Percentiles rank a stretch among this genome's conserved stretches.
Conservation (phyloP, 1,284 basidiomycete species). For the Naganishia sp. region DNA sequence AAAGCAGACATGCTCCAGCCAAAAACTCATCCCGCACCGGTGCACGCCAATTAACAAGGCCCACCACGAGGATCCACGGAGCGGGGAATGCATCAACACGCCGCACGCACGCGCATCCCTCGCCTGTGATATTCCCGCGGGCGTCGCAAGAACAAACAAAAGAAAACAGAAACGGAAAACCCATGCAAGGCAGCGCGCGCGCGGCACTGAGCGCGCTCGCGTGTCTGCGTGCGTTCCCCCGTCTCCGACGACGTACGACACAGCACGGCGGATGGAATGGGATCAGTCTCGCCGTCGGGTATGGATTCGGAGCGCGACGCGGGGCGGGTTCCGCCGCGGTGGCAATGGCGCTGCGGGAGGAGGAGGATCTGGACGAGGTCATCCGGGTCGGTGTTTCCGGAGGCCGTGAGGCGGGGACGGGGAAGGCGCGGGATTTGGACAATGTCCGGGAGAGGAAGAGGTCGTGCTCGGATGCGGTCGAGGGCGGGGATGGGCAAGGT, state of each 20-base stretch:
- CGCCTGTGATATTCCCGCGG: too few relatives aligned
- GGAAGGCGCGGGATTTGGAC: too few relatives aligned
- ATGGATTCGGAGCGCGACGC: background rate
- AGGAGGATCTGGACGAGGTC: conserved; percentile 6
- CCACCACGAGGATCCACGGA: too few relatives aligned
- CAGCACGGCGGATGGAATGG: background rate
- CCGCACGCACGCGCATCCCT: background rate
- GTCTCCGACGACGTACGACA: conserved; percentile 6
- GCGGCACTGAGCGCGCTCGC: conserved; percentile 6
- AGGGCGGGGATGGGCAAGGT: too few relatives aligned
- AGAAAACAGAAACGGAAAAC: background rate
- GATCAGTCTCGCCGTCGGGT: too few relatives aligned
- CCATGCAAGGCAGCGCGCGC: background rate
- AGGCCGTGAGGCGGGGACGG: too few relatives aligned
- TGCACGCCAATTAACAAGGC: too few relatives aligned
- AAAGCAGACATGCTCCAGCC: too few relatives aligned
- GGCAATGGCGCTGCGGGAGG: conserved; percentile 6
- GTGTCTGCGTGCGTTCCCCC: conserved; percentile 18
- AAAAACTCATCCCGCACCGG: too few relatives aligned
- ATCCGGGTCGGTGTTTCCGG: background rate
- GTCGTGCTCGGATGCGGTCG: too few relatives aligned
- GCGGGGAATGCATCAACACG: background rate
- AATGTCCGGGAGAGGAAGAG: too few relatives aligned
- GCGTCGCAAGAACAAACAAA: too few relatives aligned
- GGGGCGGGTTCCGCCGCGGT: conserved; percentile 12